Evolutionary conservation across 495 filamentous ascomycete genomes (phyloP), one percentile per base, ranked within the genome.

Genomic region (Aspergillus taichungensis): DNA sequence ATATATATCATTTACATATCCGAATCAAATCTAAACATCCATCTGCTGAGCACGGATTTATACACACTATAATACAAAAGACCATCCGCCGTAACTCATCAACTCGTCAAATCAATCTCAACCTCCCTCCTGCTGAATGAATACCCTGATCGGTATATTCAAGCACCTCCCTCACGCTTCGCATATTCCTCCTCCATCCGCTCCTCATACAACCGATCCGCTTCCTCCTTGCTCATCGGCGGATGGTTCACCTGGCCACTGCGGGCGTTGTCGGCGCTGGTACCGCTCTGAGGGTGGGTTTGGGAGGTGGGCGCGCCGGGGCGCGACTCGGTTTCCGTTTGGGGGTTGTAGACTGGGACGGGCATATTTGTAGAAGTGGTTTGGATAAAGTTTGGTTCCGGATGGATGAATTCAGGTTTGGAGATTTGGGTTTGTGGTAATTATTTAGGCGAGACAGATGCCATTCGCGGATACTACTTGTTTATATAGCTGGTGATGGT

Each of bases 141-240:
- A 24, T 24, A 2, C 18, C 18, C 18, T 2, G 18, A 4, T 24
- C 18, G 18, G 18, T 24, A 18, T 37, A 28, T 8, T 51, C 47
- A 85, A 28, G 82, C 79, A 33, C 83, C 82, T 1, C 83, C 82
- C 51, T 85, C 83, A 38, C 82, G 62, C 71, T 85, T 85, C n/a
- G 83, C 82, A 58, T 87, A 86, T 61, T 87, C 82, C 34, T 86
- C 83, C 68, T 84, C 80, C 49, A 85, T 86, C n/a, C 74, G 65
- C 65, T 85, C 82, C 56, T 83, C 78, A 41, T 85, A 87, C 11
- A 75, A 45, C 18, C 67, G 67, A 47, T 83, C 80, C 2, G 77
- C 80, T 54, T 79, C 78, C 43, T 75, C 72, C 50, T 61, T 63
- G 37, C 57, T 72, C 54, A 73, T 35, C 6, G 56, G 40, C n/a